A percentile compares a stretch with the other conserved stretches of the same genome.
phyloP scores from a whole-genome alignment of 2,329 filamentous ascomycete species.

The Proliferodiscus dingleyae region DNA sequence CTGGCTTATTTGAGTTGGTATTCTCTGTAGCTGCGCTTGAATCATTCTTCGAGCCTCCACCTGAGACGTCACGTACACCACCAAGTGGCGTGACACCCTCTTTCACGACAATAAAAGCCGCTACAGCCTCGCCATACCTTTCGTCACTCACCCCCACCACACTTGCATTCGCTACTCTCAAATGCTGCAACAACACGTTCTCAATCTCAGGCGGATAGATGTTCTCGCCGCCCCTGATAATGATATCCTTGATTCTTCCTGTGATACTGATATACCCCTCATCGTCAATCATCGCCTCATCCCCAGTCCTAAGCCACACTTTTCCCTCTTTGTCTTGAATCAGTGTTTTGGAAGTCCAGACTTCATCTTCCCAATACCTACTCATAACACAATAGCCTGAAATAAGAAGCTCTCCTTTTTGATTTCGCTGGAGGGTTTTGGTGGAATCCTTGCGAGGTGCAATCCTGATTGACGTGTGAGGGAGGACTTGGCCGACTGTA shows the following conservation, averaged over 20 bases:
- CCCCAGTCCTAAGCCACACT: conserved; percentile 50
- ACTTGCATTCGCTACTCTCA: conserved; percentile 51
- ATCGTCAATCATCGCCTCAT: conserved; percentile 47
- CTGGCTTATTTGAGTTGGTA: too few relatives aligned
- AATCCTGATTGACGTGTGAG: too few relatives aligned
- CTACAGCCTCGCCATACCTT: conserved; percentile 44
- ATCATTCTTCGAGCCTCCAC: too few relatives aligned
- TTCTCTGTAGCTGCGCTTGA: too few relatives aligned
- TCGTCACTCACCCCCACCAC: conserved; percentile 61
- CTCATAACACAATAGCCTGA: conserved; percentile 55
- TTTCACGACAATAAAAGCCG: too few relatives aligned
- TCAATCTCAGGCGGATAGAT: conserved; percentile 66
- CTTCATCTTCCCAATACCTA: conserved; percentile 57
- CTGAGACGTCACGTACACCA: too few relatives aligned
- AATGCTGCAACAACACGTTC: conserved; percentile 57
- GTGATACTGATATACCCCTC: conserved; percentile 50
- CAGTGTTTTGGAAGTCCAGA: conserved; percentile 29
- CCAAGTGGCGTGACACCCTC: too few relatives aligned
- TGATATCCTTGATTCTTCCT: conserved; percentile 65
- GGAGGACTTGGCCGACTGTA: conserved; percentile 72
- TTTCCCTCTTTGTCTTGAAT: conserved; percentile 24
- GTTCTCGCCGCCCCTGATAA: conserved; percentile 60
- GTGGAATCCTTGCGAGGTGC: too few relatives aligned
- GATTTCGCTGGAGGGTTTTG: conserved; percentile 58
- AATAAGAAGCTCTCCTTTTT: conserved; percentile 59